Base-by-base conservation (phyloP, 2,329 filamentous ascomycete species). In the Alternaria arbusti region DNA sequence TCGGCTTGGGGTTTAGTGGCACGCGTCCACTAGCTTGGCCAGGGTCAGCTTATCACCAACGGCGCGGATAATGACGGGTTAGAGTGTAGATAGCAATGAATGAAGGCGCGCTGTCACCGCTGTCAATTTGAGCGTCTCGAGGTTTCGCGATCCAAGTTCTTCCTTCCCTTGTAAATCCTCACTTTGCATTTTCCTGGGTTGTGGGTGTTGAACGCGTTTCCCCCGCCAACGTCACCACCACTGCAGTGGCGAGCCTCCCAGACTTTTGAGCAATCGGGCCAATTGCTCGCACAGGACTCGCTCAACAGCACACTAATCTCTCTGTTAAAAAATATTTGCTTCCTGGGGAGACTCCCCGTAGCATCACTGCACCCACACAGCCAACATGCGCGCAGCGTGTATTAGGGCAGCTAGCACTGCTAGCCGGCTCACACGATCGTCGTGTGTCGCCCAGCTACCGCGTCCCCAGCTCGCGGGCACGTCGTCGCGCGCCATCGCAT, bases 351-450 rank as follows among this genome's bases (percentile, higher is more conserved):
- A n/a, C 25, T 57, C 54, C 56, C 43, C 55, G 25, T 40, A 52
- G 52, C 55, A 52, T 17, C 47, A 49, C 20, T 28, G 20, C 54
- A 17, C 20, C 26, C 30, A 55, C 15, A 52, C 60, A 55, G 56
- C 63, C 65, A 73, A 43, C 52, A 79, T 79, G 77, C 74, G 75
- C 28, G 73, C 73, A 45, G 66, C 72, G 55, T 75, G 73, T 64
- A 70, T 79, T 58, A 68, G 75, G 60, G 73, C 78, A 67, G 75
- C 75, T 50, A 70, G 70, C 65, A 69, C 73, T 56, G 72, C 72
- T 55, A 67, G 68, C 56, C 74, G 72, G 50, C 67, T 75, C 52
- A 64, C 72, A 45, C 70, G 69, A 57, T 69, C 68, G 22, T 63
- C 71, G 10, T 70, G 68, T 44, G 59, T 65, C 13, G 61, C 65